A percentile compares a stretch with the other conserved stretches of the same genome.
These are phyloP conservation scores for Coprinellus micaceus DNA, from an alignment of 768 basidiomycete species.

Conservation along the genomic window DNA sequence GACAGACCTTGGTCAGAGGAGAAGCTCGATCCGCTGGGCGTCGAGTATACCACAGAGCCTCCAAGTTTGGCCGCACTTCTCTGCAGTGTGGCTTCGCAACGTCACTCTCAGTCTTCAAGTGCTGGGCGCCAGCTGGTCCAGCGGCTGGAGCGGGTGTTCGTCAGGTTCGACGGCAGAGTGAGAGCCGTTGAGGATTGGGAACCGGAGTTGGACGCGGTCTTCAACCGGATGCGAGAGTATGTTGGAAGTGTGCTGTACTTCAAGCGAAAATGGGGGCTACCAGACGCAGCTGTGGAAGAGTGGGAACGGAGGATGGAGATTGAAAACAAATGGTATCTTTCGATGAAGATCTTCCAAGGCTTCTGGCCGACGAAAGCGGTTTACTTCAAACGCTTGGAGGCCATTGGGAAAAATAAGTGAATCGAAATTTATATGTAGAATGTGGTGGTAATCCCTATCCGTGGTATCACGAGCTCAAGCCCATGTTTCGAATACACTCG, in stretches of 20 bases:
- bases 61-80: neutral
- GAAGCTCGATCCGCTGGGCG: neutral
- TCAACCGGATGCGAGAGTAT: neutral
- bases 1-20: too few species aligned
- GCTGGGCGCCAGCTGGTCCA: neutral
- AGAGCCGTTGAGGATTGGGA: too few species aligned
- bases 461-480: neutral
- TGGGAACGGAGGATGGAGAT: neutral
- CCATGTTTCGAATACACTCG: constrained; percentile 18
- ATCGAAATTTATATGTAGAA: too few species aligned
- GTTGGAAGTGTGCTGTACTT: neutral
- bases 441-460: too few species aligned
- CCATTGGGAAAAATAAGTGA: too few species aligned
- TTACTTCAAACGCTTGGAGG: neutral
- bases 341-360: neutral
- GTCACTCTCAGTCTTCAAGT: neutral
- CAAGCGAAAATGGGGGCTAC: neutral
- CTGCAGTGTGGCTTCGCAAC: neutral
- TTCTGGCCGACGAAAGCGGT: constrained; percentile 2
- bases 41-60: neutral
- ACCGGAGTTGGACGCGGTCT: too few species aligned
- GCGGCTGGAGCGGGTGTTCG: neutral
- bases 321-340: neutral
- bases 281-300: neutral
- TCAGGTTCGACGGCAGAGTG: too few species aligned